Evolutionary conservation across 2,329 filamentous ascomycete genomes (phyloP).

Genomic region (Exophiala phaeomuriformis): DNA sequence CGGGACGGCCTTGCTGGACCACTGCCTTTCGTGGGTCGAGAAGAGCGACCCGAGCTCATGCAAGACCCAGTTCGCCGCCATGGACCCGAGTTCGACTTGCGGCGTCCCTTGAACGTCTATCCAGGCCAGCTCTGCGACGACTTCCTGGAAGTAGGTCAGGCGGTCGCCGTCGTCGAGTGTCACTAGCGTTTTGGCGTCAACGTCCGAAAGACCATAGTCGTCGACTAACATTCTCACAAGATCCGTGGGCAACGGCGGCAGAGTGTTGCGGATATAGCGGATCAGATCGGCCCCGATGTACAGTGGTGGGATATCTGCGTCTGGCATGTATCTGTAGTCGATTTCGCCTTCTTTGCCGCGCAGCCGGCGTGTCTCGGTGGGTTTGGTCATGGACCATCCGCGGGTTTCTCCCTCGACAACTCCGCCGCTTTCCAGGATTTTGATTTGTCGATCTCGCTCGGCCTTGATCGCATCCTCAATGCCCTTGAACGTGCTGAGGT

Average conservation of each 20-base stretch:
- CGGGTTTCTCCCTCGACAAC: conserved; percentile 76
- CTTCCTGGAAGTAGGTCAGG: conserved; percentile 64
- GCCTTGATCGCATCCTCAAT: conserved; percentile 91
- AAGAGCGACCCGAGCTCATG: conserved; percentile 65
- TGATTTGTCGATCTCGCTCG: conserved; percentile 82
- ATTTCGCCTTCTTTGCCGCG: conserved; percentile 94
- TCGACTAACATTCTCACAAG: conserved; percentile 56
- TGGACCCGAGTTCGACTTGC: conserved; percentile 38
- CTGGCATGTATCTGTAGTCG: conserved; percentile 97
- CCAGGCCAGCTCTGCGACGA: conserved; percentile 34
- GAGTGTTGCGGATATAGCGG: conserved; percentile 50
- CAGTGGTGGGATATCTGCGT: conserved; percentile 79
- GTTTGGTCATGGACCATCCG: conserved; percentile 77
- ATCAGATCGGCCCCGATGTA: conserved; percentile 66
- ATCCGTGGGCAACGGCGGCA: conserved; percentile 67
- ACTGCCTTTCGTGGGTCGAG: conserved; percentile 45
- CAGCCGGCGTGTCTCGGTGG: conserved; percentile 67
- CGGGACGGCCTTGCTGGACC: conserved; percentile 36
- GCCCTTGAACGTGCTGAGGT: conserved; percentile 87
- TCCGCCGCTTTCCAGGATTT: conserved; percentile 67
- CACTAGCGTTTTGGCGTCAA: conserved; percentile 76
- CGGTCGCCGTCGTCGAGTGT: conserved; percentile 70
- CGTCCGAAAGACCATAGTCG: conserved; percentile 62
- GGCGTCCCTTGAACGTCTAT: conserved; percentile 28
- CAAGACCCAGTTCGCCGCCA: conserved; percentile 61